Evolutionary conservation across 495 filamentous ascomycete genomes (phyloP).

Genomic region (Annulohypoxylon moriforme): DNA sequence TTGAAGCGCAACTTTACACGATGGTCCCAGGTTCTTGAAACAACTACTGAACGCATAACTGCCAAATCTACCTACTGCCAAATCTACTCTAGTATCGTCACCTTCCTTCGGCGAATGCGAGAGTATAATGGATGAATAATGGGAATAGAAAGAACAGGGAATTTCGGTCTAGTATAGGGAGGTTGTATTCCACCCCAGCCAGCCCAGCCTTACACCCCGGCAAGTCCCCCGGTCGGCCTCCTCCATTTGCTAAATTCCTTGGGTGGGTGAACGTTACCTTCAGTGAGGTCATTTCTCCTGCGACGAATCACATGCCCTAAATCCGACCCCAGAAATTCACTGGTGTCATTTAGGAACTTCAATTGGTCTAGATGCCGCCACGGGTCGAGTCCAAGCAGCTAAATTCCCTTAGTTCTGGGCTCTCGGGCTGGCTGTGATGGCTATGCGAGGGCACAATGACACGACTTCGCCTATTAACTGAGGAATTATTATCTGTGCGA

Average conservation of each 20-base stretch:
- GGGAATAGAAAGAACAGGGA: constrained; percentile 2
- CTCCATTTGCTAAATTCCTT: constrained; percentile 18
- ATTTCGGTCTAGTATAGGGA: neutral
- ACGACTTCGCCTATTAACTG: neutral
- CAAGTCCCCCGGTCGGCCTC: neutral
- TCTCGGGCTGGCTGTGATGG: neutral
- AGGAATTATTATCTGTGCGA: neutral
- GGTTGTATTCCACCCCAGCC: constrained; percentile 10
- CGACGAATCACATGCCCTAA: constrained; percentile 23
- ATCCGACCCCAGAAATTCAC: constrained; percentile 32
- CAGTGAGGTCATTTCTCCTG: constrained; percentile 32
- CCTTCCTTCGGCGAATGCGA: constrained; percentile 17
- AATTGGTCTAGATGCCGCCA: constrained; percentile 41
- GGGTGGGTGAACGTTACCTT: constrained; percentile 30
- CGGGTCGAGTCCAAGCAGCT: constrained; percentile 8
- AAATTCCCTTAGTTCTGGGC: neutral
- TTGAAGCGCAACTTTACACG: neutral
- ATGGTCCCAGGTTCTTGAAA: neutral
- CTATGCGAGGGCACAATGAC: neutral
- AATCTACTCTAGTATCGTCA: neutral
- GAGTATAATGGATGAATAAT: constrained; percentile 2
- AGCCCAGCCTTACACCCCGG: constrained; percentile 2
- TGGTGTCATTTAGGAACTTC: constrained; percentile 4
- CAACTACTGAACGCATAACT: too few species aligned
- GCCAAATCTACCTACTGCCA: too few species aligned